phyloP scores from a whole-genome alignment of 352 stramenopile species.

The Peronospora destructor region DNA sequence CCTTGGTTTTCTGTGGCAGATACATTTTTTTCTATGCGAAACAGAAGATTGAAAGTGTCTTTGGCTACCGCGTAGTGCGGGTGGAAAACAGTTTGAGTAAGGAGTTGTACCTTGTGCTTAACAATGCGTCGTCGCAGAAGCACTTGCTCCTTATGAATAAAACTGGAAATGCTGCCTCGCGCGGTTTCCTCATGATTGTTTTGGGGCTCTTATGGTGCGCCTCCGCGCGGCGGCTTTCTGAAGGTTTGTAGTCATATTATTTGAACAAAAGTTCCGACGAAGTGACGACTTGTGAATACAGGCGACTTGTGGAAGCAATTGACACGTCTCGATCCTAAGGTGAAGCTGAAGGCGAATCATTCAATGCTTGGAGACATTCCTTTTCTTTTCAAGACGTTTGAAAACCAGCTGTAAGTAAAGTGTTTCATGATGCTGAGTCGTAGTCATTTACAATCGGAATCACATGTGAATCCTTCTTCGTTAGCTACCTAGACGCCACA shows the following conservation, averaged over 20 bases:
- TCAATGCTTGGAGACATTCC: slow-evolving; percentile 62
- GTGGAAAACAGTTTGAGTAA: slow-evolving; percentile 61
- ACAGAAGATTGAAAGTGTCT: slow-evolving; percentile 65
- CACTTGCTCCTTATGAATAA: slow-evolving; percentile 75
- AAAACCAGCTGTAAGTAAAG: slow-evolving; percentile 58
- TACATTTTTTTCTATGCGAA: slow-evolving; percentile 78
- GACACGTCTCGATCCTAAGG: slow-evolving; percentile 46
- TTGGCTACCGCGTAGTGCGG: slow-evolving; percentile 66
- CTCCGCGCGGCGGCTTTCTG: slow-evolving; percentile 45
- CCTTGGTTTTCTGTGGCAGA: slow-evolving; percentile 20
- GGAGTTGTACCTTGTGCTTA: slow-evolving; percentile 78
- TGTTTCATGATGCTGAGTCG: background rate
- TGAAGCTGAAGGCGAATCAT: slow-evolving; percentile 57
- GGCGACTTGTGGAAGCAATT: slow-evolving; percentile 80
- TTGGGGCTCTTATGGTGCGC: slow-evolving; percentile 79
- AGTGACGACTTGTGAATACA: slow-evolving; percentile 11
- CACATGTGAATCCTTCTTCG: background rate
- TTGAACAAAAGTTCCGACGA: too few relatives aligned
- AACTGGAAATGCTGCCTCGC: slow-evolving; percentile 46
- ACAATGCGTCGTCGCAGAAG: slow-evolving; percentile 59
- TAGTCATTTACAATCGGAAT: background rate
- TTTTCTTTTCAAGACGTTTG: slow-evolving; percentile 71
- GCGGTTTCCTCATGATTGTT: slow-evolving; percentile 77
- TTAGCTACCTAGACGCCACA: slow-evolving; percentile 60
- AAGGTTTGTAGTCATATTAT: slow-evolving; percentile 36